Evolutionary conservation across 176 grass and related monocot species (phyloP).

Genomic region (Tillandsia leiboldiana): DNA sequence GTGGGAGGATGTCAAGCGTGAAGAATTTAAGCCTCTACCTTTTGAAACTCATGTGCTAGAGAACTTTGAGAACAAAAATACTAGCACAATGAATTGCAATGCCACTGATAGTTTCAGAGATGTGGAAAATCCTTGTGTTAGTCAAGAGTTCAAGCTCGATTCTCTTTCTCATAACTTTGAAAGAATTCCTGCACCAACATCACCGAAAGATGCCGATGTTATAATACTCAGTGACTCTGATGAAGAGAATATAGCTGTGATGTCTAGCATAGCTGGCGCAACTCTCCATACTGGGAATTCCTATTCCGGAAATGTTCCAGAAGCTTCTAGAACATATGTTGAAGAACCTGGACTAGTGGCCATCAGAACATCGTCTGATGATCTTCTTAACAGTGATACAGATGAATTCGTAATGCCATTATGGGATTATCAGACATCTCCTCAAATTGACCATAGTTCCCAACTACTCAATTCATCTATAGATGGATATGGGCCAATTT

Average conservation of each 20-base stretch:
- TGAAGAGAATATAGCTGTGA: constrained; percentile 47
- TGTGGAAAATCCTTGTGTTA: constrained; percentile 15
- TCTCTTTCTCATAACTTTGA: constrained; percentile 23
- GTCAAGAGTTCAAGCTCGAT: constrained; percentile 41
- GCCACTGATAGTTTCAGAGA: constrained; percentile 14
- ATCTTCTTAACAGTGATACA: constrained; percentile 28
- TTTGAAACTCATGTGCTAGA: constrained; percentile 17
- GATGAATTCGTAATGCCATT: constrained; percentile 47
- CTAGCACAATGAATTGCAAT: constrained; percentile 17
- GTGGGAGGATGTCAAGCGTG: constrained; percentile 39
- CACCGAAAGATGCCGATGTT: constrained; percentile 32
- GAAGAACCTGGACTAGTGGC: constrained; percentile 25
- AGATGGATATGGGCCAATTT: constrained; percentile 17
- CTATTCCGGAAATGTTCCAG: constrained; percentile 18
- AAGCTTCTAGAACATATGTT: constrained; percentile 30
- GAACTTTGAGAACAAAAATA: constrained; percentile 19
- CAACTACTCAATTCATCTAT: neutral
- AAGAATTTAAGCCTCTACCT: constrained; percentile 12
- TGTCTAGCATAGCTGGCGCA: constrained; percentile 36
- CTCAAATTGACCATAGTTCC: constrained; percentile 17
- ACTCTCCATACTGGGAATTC: constrained; percentile 5
- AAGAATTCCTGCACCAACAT: constrained; percentile 26
- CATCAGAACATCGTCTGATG: constrained; percentile 31
- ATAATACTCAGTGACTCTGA: constrained; percentile 86
- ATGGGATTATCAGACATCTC: constrained; percentile 39